Conservation (phyloP, 202 grass and related monocot species). For the Setaria viridis region DNA sequence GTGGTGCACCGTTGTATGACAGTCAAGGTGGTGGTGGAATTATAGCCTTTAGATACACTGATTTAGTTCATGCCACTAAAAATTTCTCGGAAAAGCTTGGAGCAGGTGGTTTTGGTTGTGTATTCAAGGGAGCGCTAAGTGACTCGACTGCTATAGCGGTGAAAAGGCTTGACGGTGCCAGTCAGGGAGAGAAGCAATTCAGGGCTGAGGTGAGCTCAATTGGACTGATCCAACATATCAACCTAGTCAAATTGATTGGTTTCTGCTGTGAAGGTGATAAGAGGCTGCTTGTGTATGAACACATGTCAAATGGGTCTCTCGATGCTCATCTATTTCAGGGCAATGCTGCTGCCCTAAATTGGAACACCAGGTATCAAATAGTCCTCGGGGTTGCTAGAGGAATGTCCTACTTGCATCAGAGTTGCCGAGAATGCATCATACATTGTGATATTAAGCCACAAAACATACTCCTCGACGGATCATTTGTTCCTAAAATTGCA, state of each 20-base stretch:
- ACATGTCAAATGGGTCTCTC: slow-evolving; percentile 49
- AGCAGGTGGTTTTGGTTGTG: slow-evolving; percentile 49
- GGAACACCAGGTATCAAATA: slow-evolving; percentile 39
- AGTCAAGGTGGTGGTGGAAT: slow-evolving; percentile 24
- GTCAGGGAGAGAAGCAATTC: slow-evolving; percentile 51
- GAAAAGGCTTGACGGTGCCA: slow-evolving; percentile 45
- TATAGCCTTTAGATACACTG: slow-evolving; percentile 43
- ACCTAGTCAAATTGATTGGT: slow-evolving; percentile 50
- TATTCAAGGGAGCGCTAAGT: slow-evolving; percentile 46
- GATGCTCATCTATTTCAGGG: slow-evolving; percentile 44
- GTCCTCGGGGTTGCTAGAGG: slow-evolving; percentile 44
- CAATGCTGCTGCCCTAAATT: slow-evolving; percentile 7
- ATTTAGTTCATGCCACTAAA: slow-evolving; percentile 46
- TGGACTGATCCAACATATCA: slow-evolving; percentile 51
- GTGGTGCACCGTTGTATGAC: slow-evolving; percentile 16
- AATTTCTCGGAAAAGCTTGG: slow-evolving; percentile 51
- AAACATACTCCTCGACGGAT: slow-evolving; percentile 18
- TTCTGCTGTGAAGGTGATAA: slow-evolving; percentile 47
- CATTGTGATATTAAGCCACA: slow-evolving; percentile 50
- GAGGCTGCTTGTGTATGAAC: slow-evolving; percentile 46
- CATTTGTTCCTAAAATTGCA: slow-evolving; percentile 45
- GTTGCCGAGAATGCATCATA: slow-evolving; percentile 47
- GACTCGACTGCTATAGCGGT: slow-evolving; percentile 47
- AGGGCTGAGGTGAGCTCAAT: slow-evolving; percentile 47
- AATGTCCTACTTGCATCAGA: slow-evolving; percentile 49